Evolutionary conservation across 2,329 filamentous ascomycete genomes (phyloP), one percentile per base, ranked within the genome.

Genomic region (Arthrobotrys entomopaga): DNA sequence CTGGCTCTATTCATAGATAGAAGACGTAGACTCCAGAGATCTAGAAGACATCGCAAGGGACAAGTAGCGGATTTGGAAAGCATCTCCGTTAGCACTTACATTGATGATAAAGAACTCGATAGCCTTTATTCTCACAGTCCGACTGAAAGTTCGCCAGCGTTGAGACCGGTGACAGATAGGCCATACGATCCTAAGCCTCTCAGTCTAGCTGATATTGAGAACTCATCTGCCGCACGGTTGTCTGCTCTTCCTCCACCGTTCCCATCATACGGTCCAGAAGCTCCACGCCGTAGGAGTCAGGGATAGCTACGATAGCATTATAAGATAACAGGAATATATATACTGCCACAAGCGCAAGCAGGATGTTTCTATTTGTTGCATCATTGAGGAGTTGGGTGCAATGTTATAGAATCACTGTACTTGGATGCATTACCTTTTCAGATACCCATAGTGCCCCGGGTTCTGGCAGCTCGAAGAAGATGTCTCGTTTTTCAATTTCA

Each of bases 171-270:
- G 10, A 34, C 49, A 42, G 46, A 46, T n/a, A 46, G 58, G 19
- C 34, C 6, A 34, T 34, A 34, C 29, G 29, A 34, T 34, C 29
- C 29, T 34, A 34, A 58, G 13, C 26, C 50, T 20, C 19, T 26
- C 16, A 26, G 60, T 2, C 54, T 56, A n/a, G 42, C 16, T 5
- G 42, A 15, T 46, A 64, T 48, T 13, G 52, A 72, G 24, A 19
- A 43, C 11, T n/a, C 29, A 10, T 40, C 52, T 13, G 34, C 61
- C 1, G 4, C 16, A 26, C 34, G 16, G 22, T 20, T 52, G 40
- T 38, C 52, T 24, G n/a, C 38, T 49, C 67, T 64, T 19, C 67
- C 67, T 42, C 67, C 67, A 40, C 67, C 67, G 7, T 72, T 72
- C 38, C 67, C 67, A 15, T 22, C 40, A 38, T 72, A 72, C 29